phyloP scores from a whole-genome alignment of 2,329 filamentous ascomycete species.

The Aureobasidium sp. region DNA sequence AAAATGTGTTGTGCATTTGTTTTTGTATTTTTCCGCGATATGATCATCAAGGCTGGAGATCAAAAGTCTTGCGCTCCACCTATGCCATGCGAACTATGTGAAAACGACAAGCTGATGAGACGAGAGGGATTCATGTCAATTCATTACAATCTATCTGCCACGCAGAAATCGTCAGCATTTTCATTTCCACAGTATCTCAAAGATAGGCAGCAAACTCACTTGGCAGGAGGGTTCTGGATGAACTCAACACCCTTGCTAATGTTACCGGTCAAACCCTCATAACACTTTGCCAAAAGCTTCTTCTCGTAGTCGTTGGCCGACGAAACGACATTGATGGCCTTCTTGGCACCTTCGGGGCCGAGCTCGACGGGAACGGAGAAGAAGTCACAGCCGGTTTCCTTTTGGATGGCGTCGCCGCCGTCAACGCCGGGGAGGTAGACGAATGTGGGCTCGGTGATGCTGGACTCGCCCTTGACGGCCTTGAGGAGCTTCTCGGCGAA shows the following conservation, averaged over 20 bases:
- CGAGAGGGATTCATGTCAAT: neutral
- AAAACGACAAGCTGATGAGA: too few relatives aligned
- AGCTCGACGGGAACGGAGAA: conserved; percentile 96
- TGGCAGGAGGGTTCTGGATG: conserved; percentile 77
- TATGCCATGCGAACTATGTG: too few relatives aligned
- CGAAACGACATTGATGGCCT: conserved; percentile 71
- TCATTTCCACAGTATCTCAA: too few relatives aligned
- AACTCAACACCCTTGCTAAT: conserved; percentile 92
- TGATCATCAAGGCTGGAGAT: too few relatives aligned
- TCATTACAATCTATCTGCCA: conserved; percentile 9
- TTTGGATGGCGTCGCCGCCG: conserved; percentile 76
- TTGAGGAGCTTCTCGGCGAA: conserved; percentile 93
- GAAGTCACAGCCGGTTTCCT: conserved; percentile 78
- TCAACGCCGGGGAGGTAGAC: conserved; percentile 88
- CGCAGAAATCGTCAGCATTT: neutral
- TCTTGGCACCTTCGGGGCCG: conserved; percentile 76
- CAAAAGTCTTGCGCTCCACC: too few relatives aligned
- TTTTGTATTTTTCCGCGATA: too few relatives aligned
- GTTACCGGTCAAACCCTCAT: conserved; percentile 79
- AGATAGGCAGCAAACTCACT: conserved; percentile 48
- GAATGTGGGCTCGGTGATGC: conserved; percentile 88
- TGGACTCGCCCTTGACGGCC: conserved; percentile 81
- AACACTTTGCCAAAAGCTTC: conserved; percentile 67
- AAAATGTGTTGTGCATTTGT: too few relatives aligned
- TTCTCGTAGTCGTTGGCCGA: conserved; percentile 80